Evolutionary conservation across 345 rosid species (phyloP).

Genomic region (Eucalyptus polybractea): DNA sequence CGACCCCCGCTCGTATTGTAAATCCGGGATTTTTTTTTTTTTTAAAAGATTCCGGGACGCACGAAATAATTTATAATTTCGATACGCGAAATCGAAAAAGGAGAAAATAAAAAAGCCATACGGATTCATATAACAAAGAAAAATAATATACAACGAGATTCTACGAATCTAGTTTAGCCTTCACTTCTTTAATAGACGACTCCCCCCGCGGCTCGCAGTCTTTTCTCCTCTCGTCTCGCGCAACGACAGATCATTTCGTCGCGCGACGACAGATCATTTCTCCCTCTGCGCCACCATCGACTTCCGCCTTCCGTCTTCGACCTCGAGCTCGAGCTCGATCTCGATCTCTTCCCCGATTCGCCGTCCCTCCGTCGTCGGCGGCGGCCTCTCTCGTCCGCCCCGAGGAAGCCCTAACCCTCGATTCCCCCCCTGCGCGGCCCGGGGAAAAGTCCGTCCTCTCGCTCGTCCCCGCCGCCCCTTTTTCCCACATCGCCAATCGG

Average conservation of each 20-base stretch:
- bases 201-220: background rate
- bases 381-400: background rate
- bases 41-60: background rate
- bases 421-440: background rate
- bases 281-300: background rate
- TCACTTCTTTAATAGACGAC: background rate
- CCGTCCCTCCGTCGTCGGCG: background rate
- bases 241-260: background rate
- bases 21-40: background rate
- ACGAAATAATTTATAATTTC: accelerated
- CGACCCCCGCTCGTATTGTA: background rate
- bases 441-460: background rate
- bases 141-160: background rate
- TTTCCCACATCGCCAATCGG: background rate
- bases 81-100: background rate
- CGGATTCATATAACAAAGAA: background rate
- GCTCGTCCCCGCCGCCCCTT: background rate
- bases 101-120: background rate
- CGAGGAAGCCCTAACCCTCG: background rate
- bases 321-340: background rate
- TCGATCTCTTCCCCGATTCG: background rate
- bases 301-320: background rate
- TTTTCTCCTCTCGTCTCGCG: background rate
- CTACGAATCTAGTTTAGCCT: background rate
- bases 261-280: background rate